These are phyloP conservation scores for Cymodocea nodosa DNA, from an alignment of 116 monocot genomes.

Conservation along the genomic window DNA sequence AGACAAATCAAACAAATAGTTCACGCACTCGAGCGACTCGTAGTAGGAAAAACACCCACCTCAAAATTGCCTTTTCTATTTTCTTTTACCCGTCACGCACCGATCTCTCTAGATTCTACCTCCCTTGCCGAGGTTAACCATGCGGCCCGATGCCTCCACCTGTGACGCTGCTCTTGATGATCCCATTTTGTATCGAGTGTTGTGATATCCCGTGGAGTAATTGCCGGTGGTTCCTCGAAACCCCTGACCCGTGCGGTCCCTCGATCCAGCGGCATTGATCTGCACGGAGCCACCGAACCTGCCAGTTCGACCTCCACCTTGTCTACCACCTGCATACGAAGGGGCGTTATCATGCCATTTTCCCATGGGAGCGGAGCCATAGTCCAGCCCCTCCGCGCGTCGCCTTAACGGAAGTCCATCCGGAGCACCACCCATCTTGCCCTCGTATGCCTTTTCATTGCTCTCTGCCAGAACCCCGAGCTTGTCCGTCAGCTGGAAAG, in stretches of 20 bases:
- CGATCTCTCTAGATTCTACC: slow-evolving; percentile 20
- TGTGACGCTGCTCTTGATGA: slow-evolving; percentile 29
- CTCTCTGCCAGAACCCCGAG: slow-evolving; percentile 64
- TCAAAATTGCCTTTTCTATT: too few species aligned
- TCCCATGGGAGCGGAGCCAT: slow-evolving; percentile 17
- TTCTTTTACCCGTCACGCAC: too few species aligned
- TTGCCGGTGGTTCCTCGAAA: slow-evolving; percentile 7
- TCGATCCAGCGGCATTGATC: slow-evolving; percentile 9
- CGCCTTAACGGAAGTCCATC: slow-evolving; percentile 74
- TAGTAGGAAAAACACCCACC: too few species aligned
- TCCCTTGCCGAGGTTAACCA: slow-evolving; percentile 65
- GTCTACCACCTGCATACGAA: slow-evolving; percentile 31
- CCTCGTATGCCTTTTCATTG: slow-evolving; percentile 85
- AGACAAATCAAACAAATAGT: too few species aligned
- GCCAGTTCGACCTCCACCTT: slow-evolving; percentile 18
- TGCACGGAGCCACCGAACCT: slow-evolving; percentile 22
- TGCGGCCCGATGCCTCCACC: slow-evolving; percentile 32
- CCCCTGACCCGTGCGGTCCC: slow-evolving; percentile 25
- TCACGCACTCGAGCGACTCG: too few species aligned
- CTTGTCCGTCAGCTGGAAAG: slow-evolving; percentile 84
- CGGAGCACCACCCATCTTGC: slow-evolving; percentile 60
- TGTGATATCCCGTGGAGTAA: slow-evolving; percentile 16
- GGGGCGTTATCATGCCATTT: slow-evolving; percentile 71
- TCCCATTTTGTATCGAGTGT: slow-evolving; percentile 33
- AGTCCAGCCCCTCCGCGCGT: slow-evolving; percentile 53